These are phyloP conservation scores for Cucurbita argyrosperma DNA, from an alignment of 306 rosid genomes.

Conservation along the genomic window DNA sequence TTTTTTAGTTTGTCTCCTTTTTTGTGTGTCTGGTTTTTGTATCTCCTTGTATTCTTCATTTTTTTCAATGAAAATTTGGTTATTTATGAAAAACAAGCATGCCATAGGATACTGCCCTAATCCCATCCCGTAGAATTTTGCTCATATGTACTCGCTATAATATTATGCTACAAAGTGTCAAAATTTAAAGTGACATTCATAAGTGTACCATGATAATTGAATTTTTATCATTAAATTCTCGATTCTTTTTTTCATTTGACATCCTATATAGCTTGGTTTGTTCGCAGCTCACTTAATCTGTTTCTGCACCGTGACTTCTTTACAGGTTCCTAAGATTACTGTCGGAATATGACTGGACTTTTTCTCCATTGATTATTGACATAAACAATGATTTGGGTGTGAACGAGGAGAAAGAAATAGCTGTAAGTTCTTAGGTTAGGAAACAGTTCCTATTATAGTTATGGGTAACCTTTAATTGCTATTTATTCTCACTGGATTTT, in stretches of 20 bases:
- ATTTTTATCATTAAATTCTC: not conserved
- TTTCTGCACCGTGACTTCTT: not conserved
- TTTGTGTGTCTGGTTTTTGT: not conserved
- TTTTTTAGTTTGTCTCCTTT: not conserved
- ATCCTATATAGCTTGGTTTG: not conserved
- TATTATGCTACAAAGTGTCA: not conserved
- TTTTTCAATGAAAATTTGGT: not conserved
- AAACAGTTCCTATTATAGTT: constrained; percentile 2
- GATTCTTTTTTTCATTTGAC: not conserved
- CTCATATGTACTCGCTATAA: not conserved
- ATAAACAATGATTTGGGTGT: constrained; percentile 47
- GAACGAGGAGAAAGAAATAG: constrained; percentile 54
- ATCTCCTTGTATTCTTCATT: not conserved
- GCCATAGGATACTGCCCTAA: not conserved
- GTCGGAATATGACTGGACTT: constrained; percentile 75
- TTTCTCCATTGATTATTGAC: constrained; percentile 69
- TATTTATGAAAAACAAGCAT: not conserved
- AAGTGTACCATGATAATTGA: not conserved
- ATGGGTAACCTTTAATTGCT: not conserved
- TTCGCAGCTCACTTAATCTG: not conserved
- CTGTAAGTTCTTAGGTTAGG: constrained; percentile 32
- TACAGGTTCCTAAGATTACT: constrained; percentile 67
- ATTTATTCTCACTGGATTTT: constrained; percentile 8
- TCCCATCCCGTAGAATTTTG: not conserved
- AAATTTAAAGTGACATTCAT: not conserved